phyloP scores from a whole-genome alignment of 345 rosid genomes.

The Murraya paniculata region DNA sequence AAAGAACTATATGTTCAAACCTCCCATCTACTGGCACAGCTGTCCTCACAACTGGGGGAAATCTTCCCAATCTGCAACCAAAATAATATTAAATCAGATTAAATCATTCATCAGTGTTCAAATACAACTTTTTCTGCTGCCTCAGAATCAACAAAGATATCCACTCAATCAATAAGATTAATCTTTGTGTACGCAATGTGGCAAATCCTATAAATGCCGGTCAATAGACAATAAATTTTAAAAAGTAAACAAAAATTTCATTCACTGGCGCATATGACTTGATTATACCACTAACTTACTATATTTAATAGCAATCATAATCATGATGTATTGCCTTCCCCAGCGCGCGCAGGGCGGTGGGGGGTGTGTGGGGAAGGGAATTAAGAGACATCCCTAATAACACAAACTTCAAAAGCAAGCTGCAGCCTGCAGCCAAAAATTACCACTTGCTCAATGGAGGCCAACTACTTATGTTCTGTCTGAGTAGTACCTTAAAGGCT shows the following conservation, averaged over 20 bases:
- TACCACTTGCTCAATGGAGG: neutral
- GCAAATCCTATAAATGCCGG: constrained; percentile 2
- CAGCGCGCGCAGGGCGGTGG: no score
- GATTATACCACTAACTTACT: neutral
- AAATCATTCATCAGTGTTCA: constrained; percentile 1
- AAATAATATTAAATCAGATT: neutral
- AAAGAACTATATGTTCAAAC: constrained; percentile 91
- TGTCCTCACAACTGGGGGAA: constrained; percentile 85
- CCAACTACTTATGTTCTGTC: neutral
- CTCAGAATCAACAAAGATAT: neutral
- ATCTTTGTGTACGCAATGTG: neutral
- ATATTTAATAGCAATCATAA: neutral
- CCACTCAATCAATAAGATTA: neutral
- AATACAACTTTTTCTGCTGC: neutral
- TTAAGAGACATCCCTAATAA: neutral
- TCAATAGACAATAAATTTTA: neutral
- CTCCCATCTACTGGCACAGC: constrained; percentile 97
- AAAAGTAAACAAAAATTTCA: neutral
- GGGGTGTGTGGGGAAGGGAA: neutral
- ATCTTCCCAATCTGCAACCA: constrained; percentile 68
- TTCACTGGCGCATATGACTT: neutral
- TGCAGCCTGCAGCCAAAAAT: neutral
- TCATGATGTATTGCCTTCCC: neutral
- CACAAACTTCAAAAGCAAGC: neutral
- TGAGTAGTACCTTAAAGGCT: constrained; percentile 64